Base-by-base conservation (phyloP, 164 flowering plant species). In the Sedum album region DNA sequence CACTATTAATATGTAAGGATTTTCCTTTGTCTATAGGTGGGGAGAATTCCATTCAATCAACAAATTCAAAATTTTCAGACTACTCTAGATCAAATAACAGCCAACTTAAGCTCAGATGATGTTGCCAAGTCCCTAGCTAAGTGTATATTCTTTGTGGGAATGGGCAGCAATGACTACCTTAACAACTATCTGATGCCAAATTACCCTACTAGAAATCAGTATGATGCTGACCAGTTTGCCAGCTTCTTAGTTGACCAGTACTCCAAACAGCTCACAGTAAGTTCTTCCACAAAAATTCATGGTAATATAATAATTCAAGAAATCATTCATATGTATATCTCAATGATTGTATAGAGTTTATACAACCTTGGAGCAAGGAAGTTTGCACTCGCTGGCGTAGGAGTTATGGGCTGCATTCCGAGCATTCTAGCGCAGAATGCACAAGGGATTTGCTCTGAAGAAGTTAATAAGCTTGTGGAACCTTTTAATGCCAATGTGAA, bases 181-280 rank as follows among this genome's bases (percentile, higher is more conserved):
- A 78, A 76, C 71, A 94, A 94, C 71, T 94, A 94, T 73, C 83
- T 94, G 31, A 85, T 94, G 93, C 96, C 97, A 14, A 94, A 86
- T 70, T 94, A 88, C 70, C 65, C 70, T 0, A 94, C 97, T 18
- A 55, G 74, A 10, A 80, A 76, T 68, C 94, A 85, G 63, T 94
- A 91, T 75, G 82, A 86, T 65, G 68, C 76, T 8, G 84, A 77
- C 25, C 88, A 90, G 46, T 94, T 41, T 42, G 96, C 97, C 0
- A 74, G 78, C 67, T 88, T 88, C 66, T 75, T 94, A 73, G 74
- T 75, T 60, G 84, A 85, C 41, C 82, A 87, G 66, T 94, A 91
- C 76, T 17, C 74, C 49, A 76, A 68, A 28, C 90, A 89, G 68
- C 78, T 89, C 66, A 84, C 78, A 13, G 95, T 89, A 76, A 79